Conservation (phyloP, 192 early-diverging fungal species). For the Linnemannia schmuckeri region DNA sequence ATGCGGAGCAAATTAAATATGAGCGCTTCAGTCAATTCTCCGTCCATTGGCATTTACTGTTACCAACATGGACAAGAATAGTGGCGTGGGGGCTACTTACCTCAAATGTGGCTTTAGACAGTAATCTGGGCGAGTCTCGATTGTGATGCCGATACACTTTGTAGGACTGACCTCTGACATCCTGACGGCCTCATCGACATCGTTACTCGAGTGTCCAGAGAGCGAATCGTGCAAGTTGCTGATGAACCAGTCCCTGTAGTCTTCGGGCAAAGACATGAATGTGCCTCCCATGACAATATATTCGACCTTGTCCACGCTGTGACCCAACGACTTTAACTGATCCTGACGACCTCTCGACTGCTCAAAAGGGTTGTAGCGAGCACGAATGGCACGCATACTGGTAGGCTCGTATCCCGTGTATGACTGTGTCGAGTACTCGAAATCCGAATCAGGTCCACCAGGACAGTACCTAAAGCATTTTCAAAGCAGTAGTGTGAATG, state of each 20-base stretch:
- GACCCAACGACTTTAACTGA: conserved; percentile 93
- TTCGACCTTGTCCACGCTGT: conserved; percentile 98
- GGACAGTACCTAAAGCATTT: conserved; percentile 81
- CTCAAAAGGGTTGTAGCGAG: conserved; percentile 98
- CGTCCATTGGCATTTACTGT: background rate
- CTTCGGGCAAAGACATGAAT: conserved; percentile 96
- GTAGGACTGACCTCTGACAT: conserved; percentile 96
- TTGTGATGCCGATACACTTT: conserved; percentile 99
- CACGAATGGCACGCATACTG: conserved; percentile 97
- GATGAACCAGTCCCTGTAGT: conserved; percentile 99
- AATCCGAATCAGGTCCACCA: conserved; percentile 98
- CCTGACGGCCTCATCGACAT: conserved; percentile 98
- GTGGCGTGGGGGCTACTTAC: conserved; percentile 1
- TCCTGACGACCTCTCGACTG: conserved; percentile 95
- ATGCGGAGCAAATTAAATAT: conserved; percentile 12
- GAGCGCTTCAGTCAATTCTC: background rate
- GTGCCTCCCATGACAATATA: conserved; percentile 99
- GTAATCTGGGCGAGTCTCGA: conserved; percentile 98
- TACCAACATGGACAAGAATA: background rate
- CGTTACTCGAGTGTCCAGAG: conserved; percentile 89
- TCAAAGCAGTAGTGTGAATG: background rate
- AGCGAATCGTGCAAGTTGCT: conserved; percentile 96
- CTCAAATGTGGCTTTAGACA: conserved; percentile 96
- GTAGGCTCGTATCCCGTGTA: conserved; percentile 99
- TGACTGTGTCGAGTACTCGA: conserved; percentile 99